A percentile compares a stretch with the other conserved stretches of the same genome.
Evolutionary conservation across 371 early-diverging fungal genomes (phyloP).

Genomic region (Umbelopsis sp.): DNA sequence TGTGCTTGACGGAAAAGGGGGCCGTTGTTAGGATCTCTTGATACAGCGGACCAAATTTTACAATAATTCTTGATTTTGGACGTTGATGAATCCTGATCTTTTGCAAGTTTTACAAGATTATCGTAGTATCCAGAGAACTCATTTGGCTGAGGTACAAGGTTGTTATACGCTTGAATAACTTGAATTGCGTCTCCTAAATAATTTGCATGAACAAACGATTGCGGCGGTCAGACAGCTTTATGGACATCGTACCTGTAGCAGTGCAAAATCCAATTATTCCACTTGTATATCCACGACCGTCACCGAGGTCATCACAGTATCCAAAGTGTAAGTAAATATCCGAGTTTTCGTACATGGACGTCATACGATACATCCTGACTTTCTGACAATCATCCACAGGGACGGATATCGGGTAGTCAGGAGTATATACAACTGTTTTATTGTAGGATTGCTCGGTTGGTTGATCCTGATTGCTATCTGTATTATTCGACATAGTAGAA

Average conservation of each 20-base stretch:
- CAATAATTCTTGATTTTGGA: neutral
- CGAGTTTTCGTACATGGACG: constrained; percentile 8
- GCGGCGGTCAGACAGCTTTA: neutral
- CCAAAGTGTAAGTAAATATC: constrained; percentile 11
- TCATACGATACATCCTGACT: constrained; percentile 5
- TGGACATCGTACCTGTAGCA: neutral
- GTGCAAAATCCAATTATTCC: constrained; percentile 14
- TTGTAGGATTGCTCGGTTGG: constrained; percentile 11
- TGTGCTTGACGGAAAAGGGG: constrained; percentile 12
- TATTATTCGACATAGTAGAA: neutral
- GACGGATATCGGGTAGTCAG: neutral
- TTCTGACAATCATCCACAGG: constrained; percentile 13
- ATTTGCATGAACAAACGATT: neutral
- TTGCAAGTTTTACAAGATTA: neutral
- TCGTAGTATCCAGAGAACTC: constrained; percentile 4
- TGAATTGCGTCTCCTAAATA: constrained; percentile 1
- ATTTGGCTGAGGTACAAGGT: constrained; percentile 14
- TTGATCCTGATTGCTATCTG: neutral
- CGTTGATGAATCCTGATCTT: neutral
- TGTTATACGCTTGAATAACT: constrained; percentile 10
- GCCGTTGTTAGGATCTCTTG: neutral
- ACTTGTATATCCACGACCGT: constrained; percentile 9
- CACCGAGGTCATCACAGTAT: neutral
- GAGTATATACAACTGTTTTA: constrained; percentile 1
- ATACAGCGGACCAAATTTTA: constrained; percentile 1